These are phyloP conservation scores for Paracoccidioides lutzii DNA, from an alignment of 2,329 filamentous ascomycete species.

Conservation along the genomic window DNA sequence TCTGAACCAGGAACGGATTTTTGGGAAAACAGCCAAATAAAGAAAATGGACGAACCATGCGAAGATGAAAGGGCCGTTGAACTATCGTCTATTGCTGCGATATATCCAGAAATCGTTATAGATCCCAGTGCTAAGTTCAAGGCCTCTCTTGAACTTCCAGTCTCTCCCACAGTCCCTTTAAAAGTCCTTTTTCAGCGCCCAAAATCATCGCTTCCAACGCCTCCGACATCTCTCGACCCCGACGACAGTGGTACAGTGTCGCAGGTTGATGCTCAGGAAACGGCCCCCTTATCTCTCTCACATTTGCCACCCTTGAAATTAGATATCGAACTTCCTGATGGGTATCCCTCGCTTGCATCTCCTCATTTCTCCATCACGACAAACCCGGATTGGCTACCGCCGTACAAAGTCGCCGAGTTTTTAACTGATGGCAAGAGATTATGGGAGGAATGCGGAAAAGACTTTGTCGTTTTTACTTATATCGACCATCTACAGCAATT, in stretches of 20 bases:
- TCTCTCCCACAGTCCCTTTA: slow-evolving; percentile 43
- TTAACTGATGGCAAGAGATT: slow-evolving; percentile 35
- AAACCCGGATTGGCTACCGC: slow-evolving; percentile 41
- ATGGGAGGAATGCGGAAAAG: slow-evolving; percentile 49
- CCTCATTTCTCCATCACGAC: slow-evolving; percentile 40
- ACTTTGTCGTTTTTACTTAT: slow-evolving; percentile 46
- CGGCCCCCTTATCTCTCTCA: slow-evolving; percentile 36
- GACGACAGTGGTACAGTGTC: slow-evolving; percentile 16
- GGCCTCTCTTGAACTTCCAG: slow-evolving; percentile 43
- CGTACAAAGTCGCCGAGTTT: slow-evolving; percentile 32
- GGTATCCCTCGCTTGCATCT: slow-evolving; percentile 42
- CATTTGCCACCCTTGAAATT: slow-evolving; percentile 46
- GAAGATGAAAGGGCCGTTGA: slow-evolving; percentile 50
- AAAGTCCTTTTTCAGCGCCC: slow-evolving; percentile 30
- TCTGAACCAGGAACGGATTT: neutral
- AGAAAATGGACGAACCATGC: slow-evolving; percentile 23
- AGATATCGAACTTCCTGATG: slow-evolving; percentile 39
- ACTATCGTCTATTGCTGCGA: slow-evolving; percentile 46
- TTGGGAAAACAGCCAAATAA: neutral
- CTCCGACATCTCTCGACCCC: slow-evolving; percentile 28
- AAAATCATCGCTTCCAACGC: slow-evolving; percentile 26
- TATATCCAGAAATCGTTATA: slow-evolving; percentile 47
- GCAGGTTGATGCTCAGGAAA: slow-evolving; percentile 9
- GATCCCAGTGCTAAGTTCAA: slow-evolving; percentile 35
- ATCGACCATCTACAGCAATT: slow-evolving; percentile 49